Base-by-base conservation (phyloP, 2,329 filamentous ascomycete species). In the Teratosphaeria destructans region DNA sequence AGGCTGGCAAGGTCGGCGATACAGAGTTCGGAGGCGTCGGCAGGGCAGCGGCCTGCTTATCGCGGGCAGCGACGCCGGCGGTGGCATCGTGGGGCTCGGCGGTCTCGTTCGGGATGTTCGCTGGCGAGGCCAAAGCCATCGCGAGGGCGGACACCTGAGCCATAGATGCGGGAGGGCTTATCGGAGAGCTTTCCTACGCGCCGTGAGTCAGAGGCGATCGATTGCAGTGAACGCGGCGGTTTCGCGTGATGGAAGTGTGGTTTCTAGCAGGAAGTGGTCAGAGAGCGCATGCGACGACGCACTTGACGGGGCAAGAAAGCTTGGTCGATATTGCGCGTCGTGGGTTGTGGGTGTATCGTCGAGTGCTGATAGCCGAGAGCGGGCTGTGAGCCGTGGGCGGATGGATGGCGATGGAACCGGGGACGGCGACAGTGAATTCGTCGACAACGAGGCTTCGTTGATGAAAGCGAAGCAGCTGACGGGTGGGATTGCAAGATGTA, bases 1-100 rank as follows among this genome's bases (percentile, higher is more conserved):
- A 89, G 61, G 92, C 89, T 68, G 88, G 86, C 66, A 96, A 82
- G 67, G 85, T 87, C 55, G 93, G 93, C 63, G 92, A 96, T 73
- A 96, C 91, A 75, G 92, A 96, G 79, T 93, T 95, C 62, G 93
- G 93, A 72, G 93, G 93, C 73, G 93, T 96, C 64, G 89, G 90
- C 70, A 96, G 85, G 74, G 84, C 79, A 63, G 64, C 68, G 57
- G 66, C 66, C 62, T 67, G 67, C 59, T 70, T 66, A 59, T 68
- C 68, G 61, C 64, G 65, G 56, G 63, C 62, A 58, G 66, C 64
- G 63, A 68, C 66, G 67, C 63, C 65, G 43, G 61, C 27, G 12
- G 23, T 16, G 27, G 53, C 27, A 37, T 54, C 62, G 58, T 65
- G 59, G 60, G 63, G 62, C 58, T 55, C 59, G 56, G 52, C 56